Evolutionary conservation across 2,329 filamentous ascomycete genomes (phyloP).

Genomic region (Pseudocercospora fijiensis): DNA sequence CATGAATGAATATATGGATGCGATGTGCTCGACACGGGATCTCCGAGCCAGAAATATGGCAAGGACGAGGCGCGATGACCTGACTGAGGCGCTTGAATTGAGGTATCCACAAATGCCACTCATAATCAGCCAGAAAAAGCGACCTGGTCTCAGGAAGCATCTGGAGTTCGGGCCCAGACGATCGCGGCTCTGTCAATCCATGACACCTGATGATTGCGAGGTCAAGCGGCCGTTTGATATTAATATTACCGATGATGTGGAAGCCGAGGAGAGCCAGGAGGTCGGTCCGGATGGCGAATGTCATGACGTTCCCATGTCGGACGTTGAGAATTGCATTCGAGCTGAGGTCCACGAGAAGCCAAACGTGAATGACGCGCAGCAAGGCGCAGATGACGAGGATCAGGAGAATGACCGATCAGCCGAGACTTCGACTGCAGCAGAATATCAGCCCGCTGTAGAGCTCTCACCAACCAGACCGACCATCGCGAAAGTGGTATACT

Average conservation of each 20-base stretch:
- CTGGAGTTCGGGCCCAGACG: neutral
- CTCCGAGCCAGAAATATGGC: neutral
- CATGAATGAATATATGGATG: neutral
- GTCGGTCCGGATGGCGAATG: neutral
- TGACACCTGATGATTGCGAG: neutral
- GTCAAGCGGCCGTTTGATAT: neutral
- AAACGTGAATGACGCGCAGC: accelerated
- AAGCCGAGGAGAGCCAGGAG: neutral
- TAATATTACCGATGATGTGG: neutral
- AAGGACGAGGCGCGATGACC: neutral
- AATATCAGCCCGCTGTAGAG: neutral
- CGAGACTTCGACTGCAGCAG: neutral
- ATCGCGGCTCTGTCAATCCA: neutral
- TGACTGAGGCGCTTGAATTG: neutral
- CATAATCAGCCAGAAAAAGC: neutral
- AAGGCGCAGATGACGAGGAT: neutral
- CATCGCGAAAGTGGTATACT: neutral
- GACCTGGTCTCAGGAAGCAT: neutral
- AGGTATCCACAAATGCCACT: neutral
- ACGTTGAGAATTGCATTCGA: neutral
- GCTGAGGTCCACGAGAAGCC: too few relatives aligned
- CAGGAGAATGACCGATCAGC: neutral
- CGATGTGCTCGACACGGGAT: neutral
- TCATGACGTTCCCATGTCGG: neutral
- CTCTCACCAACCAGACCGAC: neutral